Evolutionary conservation across 2,329 filamentous ascomycete species (phyloP).

Genomic region (Dryadomyces sulphureus): DNA sequence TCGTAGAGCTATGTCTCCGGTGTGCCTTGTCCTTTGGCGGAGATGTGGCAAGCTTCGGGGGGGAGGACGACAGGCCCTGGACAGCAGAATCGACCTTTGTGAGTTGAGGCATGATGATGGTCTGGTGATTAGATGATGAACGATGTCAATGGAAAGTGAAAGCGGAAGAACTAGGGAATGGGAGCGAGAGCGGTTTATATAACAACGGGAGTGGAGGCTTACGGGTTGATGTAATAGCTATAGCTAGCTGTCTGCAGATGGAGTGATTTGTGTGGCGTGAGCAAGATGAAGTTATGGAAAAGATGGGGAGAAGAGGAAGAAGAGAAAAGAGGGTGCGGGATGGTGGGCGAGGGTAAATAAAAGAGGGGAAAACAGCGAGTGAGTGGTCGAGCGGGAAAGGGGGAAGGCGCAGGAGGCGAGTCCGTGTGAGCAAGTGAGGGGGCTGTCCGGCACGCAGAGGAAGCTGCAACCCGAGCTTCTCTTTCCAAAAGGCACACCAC

Average conservation of each 20-base stretch:
- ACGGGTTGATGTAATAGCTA: slow-evolving; percentile 2
- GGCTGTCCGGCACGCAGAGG: neutral
- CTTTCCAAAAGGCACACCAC: neutral
- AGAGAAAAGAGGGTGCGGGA: neutral
- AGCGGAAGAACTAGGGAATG: neutral
- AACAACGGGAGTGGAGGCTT: neutral
- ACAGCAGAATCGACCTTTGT: slow-evolving; percentile 87
- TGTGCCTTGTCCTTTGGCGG: slow-evolving; percentile 50
- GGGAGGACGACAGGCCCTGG: slow-evolving; percentile 57
- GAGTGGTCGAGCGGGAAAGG: neutral
- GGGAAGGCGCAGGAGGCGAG: slow-evolving; percentile 1
- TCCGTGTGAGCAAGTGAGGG: slow-evolving; percentile 1
- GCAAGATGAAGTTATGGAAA: slow-evolving; percentile 3
- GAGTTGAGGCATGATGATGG: slow-evolving; percentile 38
- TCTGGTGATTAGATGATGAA: neutral
- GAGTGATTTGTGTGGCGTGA: slow-evolving; percentile 2
- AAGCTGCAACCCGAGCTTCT: neutral
- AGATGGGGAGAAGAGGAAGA: neutral
- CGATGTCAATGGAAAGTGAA: neutral
- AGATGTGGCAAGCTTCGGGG: slow-evolving; percentile 50
- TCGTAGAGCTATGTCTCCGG: slow-evolving; percentile 37
- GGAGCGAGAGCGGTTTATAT: too few species aligned
- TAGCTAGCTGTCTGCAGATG: neutral
- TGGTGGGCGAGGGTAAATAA: slow-evolving; percentile 2
- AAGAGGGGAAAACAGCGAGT: slow-evolving; percentile 6